phyloP scores from a whole-genome alignment of 2,329 filamentous ascomycete species.

The Emergomyces pasteurianus region DNA sequence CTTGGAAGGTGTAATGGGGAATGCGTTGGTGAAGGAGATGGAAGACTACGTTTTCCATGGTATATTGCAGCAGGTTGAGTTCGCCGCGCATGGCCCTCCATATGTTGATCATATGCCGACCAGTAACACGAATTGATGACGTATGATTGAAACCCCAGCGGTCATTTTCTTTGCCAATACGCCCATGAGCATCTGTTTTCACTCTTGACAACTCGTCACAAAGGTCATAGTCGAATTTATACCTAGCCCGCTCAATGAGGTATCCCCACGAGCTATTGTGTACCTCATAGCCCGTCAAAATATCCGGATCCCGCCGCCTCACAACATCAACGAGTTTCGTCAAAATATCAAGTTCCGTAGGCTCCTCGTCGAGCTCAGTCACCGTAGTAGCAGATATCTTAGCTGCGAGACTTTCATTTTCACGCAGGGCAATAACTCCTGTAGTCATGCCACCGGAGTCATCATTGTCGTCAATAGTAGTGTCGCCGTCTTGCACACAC shows the following conservation, averaged over 20 bases:
- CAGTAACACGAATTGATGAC: conserved; percentile 83
- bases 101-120: conserved; percentile 90
- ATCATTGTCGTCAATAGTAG: conserved; percentile 37
- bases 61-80: conserved; percentile 83
- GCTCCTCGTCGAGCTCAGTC: conserved; percentile 60
- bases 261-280: conserved; percentile 93
- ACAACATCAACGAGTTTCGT: conserved; percentile 81
- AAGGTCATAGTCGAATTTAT: conserved; percentile 80
- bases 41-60: conserved; percentile 90
- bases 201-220: conserved; percentile 86
- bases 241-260: conserved; percentile 73
- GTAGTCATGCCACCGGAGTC: conserved; percentile 38
- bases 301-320: conserved; percentile 72
- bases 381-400: conserved; percentile 51
- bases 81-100: conserved; percentile 95
- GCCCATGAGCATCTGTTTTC: conserved; percentile 68
- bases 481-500: conserved; percentile 69
- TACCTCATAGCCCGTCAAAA: conserved; percentile 89
- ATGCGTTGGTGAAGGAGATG: conserved; percentile 78
- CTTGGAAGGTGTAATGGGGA: conserved; percentile 71
- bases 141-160: conserved; percentile 91
- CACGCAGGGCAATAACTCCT: conserved; percentile 63
- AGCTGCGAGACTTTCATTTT: conserved; percentile 45
- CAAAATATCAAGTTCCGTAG: conserved; percentile 72
- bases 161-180: conserved; percentile 76